These are phyloP conservation scores for Panellus pusillus DNA, from an alignment of 768 basidiomycete species.

Conservation along the genomic window DNA sequence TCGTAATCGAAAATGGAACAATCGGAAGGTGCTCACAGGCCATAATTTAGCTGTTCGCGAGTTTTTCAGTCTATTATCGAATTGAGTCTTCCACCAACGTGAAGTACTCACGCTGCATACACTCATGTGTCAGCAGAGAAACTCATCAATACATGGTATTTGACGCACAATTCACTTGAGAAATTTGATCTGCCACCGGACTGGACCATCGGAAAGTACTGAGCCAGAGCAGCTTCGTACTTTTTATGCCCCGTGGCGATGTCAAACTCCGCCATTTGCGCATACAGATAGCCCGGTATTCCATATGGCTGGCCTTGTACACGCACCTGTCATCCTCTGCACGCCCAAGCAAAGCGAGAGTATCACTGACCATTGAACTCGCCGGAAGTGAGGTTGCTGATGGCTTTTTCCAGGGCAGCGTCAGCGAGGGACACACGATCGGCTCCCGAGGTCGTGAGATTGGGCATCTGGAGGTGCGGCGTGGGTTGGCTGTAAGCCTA, in stretches of 20 bases:
- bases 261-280: slow-evolving; percentile 19
- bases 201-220: background rate
- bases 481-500: no score
- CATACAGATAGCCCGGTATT: slow-evolving; percentile 3
- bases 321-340: no score
- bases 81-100: no score
- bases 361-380: slow-evolving; percentile 1
- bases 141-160: background rate
- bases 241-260: slow-evolving; percentile 5
- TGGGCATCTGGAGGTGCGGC: slow-evolving; percentile 9
- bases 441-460: slow-evolving; percentile 4
- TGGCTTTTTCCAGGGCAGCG: slow-evolving; percentile 10
- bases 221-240: slow-evolving; percentile 1
- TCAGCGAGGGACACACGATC: slow-evolving; percentile 6
- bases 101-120: no score
- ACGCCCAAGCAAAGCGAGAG: no score
- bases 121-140: background rate
- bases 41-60: background rate
- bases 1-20: background rate
- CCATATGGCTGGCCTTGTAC: background rate
- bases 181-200: background rate
- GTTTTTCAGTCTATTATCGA: no score
- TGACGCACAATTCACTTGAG: background rate
- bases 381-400: background rate
- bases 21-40: background rate